Evolutionary conservation across 1,284 basidiomycete species (phyloP), one percentile per base, ranked within the genome.

Genomic region (Tilletiopsis washingtonensis): DNA sequence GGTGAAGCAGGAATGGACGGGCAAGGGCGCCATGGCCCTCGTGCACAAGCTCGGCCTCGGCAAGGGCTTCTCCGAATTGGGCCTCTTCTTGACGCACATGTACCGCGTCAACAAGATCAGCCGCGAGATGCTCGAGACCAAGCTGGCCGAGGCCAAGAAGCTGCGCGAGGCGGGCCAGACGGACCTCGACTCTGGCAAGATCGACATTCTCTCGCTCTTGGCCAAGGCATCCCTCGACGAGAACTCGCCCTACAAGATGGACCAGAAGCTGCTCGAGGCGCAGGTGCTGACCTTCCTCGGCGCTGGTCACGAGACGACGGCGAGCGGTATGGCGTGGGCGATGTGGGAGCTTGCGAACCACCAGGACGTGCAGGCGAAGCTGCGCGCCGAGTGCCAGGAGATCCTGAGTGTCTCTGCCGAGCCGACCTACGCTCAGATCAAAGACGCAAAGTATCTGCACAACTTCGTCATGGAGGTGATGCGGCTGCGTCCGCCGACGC

Each of bases 271-370:
- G 56, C 56, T 63, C 34, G 20, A 43, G 43, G 55, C 48, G 9
- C 58, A 63, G 37, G 60, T 67, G 32, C 54, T 66, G 9, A 68
- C 63, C n/a, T 63, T 67, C 37, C 42, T 67, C 9, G 60, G 59
- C 1, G 66, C 64, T 1, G 64, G 64, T 9, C 64, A 68, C 46
- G 64, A 68, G 45, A 67, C 88, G 0, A 84, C 82, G 0, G 81
- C 81, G 0, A 82, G 81, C 0, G 81, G 83, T 0, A 75, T 85
- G 1, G 80, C 83, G 4, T 90, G 86, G 86, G 81, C 80, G 50
- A 74, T 88, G 1, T 83, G 83, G 67, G 79, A 80, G 23, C 80
- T 88, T 17, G 76, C 82, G 0, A 76, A 75, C 27, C 67, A 80
- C 45, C 80, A 77, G 0, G 74, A 75, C 1, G 74, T 77, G 5